A percentile compares a stretch with the other conserved stretches of the same genome.
Conservation (phyloP, 1,284 basidiomycete species). For the Schizophyllum commune region DNA sequence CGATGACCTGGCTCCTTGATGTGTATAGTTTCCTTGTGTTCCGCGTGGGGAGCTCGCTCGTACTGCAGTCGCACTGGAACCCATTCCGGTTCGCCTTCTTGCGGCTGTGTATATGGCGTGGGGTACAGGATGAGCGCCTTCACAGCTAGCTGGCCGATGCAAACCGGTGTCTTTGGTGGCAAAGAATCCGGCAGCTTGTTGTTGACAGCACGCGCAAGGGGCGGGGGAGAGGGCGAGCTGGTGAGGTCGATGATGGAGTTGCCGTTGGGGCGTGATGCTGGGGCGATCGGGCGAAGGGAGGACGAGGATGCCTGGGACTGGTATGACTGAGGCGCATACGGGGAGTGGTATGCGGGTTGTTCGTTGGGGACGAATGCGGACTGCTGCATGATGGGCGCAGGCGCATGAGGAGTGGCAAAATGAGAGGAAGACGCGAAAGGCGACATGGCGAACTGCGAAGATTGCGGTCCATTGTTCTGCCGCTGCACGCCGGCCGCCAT, state of each 20-base stretch:
- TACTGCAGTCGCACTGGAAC: slow-evolving; percentile 70
- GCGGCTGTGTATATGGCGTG: slow-evolving; percentile 55
- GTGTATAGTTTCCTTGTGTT: slow-evolving; percentile 66
- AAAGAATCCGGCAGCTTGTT: slow-evolving; percentile 41
- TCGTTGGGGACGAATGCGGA: neutral
- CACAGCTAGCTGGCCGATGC: slow-evolving; percentile 79
- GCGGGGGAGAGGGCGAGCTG: slow-evolving; percentile 63
- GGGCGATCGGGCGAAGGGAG: slow-evolving; percentile 12
- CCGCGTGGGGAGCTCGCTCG: slow-evolving; percentile 37
- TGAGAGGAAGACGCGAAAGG: slow-evolving; percentile 4
- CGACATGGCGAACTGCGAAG: slow-evolving; percentile 3
- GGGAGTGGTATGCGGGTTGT: neutral
- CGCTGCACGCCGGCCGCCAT: neutral
- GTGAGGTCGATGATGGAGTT: slow-evolving; percentile 67
- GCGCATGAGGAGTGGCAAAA: neutral
- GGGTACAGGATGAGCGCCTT: slow-evolving; percentile 86
- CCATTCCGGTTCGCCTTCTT: slow-evolving; percentile 58
- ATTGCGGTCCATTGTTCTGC: neutral
- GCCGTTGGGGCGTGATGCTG: slow-evolving; percentile 24
- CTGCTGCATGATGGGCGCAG: neutral
- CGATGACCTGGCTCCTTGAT: slow-evolving; percentile 61
- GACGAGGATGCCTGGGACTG: slow-evolving; percentile 6
- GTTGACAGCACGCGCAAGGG: slow-evolving; percentile 20
- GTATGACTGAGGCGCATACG: neutral
- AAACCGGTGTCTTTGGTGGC: slow-evolving; percentile 72